A percentile compares a stretch with the other conserved stretches of the same genome.
These are phyloP conservation scores for Fusarium cicatricum DNA, from an alignment of 2,329 filamentous ascomycete genomes.

Conservation along the genomic window DNA sequence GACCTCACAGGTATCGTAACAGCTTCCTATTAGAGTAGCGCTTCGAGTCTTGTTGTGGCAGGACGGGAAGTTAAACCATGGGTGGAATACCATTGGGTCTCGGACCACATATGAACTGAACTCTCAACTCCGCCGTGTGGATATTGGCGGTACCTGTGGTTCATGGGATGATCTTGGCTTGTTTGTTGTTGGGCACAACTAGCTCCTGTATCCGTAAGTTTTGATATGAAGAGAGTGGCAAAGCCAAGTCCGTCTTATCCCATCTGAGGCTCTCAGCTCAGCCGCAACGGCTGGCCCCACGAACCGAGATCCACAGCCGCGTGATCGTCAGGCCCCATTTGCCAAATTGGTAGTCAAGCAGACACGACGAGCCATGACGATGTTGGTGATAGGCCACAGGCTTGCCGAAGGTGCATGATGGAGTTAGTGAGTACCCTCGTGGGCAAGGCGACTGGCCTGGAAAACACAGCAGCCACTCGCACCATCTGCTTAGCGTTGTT, in stretches of 20 bases:
- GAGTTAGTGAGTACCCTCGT: neutral
- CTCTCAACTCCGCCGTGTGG: no score
- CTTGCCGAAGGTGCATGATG: neutral
- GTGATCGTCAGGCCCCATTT: neutral
- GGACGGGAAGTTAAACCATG: no score
- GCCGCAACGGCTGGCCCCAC: constrained; percentile 43
- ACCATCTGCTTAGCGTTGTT: constrained; percentile 31
- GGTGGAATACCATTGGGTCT: no score
- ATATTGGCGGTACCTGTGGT: no score
- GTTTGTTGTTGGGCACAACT: no score
- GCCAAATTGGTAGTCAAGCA: neutral
- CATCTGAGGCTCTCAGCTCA: constrained; percentile 79
- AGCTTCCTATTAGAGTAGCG: no score
- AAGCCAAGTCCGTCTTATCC: constrained; percentile 70
- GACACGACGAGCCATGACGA: neutral
- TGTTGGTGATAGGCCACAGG: neutral
- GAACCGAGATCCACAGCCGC: neutral
- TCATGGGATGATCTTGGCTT: no score
- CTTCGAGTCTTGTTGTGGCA: no score
- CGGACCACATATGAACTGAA: no score
- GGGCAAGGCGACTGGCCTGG: constrained; percentile 3
- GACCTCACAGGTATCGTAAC: no score
- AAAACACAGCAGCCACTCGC: neutral
- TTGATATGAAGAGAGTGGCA: neutral
- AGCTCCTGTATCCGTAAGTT: no score